These are phyloP conservation scores for Exserohilum turcica DNA, from an alignment of 2,329 filamentous ascomycete species.

Conservation along the genomic window DNA sequence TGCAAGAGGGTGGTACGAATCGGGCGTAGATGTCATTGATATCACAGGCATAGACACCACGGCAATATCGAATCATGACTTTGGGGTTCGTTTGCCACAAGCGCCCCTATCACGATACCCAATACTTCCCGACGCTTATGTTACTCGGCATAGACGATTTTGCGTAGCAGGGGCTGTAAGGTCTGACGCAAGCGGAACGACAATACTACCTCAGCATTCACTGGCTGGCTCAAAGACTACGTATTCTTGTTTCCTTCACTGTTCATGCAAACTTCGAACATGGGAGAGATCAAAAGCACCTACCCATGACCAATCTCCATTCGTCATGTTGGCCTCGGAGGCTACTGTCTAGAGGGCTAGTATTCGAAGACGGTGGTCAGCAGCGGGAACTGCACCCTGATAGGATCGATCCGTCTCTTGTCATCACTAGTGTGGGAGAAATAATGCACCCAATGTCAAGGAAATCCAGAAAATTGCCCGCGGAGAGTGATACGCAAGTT, in stretches of 20 bases:
- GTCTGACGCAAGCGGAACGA: not conserved
- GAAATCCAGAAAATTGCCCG: not conserved
- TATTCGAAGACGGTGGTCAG: not conserved
- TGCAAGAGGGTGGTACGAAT: slow-evolving; percentile 1
- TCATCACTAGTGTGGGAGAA: no score
- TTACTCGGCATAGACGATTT: not conserved
- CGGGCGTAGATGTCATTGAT: slow-evolving; percentile 1
- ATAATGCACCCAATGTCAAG: not conserved
- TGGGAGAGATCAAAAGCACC: not conserved
- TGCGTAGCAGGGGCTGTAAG: not conserved
- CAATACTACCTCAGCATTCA: not conserved
- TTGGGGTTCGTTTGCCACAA: not conserved
- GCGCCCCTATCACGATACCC: not conserved
- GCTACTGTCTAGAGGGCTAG: not conserved
- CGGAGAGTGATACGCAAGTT: not conserved
- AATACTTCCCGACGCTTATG: not conserved
- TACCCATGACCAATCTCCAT: not conserved
- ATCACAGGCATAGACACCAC: not conserved
- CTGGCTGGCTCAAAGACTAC: not conserved
- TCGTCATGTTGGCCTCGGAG: not conserved
- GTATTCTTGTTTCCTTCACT: not conserved
- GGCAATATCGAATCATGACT: not conserved
- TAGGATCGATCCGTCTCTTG: not conserved
- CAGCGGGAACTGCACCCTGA: not conserved
- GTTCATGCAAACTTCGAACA: not conserved